Percentiles rank a stretch among this genome's conserved stretches.
Conservation (phyloP, 805 yeast genomes). For the Scheffersomyces coipomensis region DNA sequence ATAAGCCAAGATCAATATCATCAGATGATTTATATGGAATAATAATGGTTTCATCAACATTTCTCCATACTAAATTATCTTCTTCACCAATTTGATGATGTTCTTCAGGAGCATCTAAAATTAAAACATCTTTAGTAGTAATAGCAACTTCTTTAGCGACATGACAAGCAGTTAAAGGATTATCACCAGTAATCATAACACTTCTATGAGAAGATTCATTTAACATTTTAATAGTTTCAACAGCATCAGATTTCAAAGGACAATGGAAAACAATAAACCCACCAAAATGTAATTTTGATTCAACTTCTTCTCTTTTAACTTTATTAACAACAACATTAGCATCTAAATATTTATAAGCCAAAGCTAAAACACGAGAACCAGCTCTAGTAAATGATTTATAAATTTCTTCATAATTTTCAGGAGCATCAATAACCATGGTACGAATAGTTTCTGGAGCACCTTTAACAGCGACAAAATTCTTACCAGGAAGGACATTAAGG, state of each 20-base stretch:
- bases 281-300: slow-evolving; percentile 71
- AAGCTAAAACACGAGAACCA: slow-evolving; percentile 95
- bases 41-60: slow-evolving; percentile 70
- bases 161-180: slow-evolving; percentile 96
- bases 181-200: slow-evolving; percentile 98
- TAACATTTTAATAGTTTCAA: slow-evolving; percentile 86
- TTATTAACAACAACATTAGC: slow-evolving; percentile 48
- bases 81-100: slow-evolving; percentile 47
- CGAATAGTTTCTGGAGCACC: slow-evolving; percentile 98
- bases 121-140: slow-evolving; percentile 77
- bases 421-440: slow-evolving; percentile 68
- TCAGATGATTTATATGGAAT: slow-evolving; percentile 65
- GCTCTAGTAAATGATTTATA: slow-evolving; percentile 90
- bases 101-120: slow-evolving; percentile 81
- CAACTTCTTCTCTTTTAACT: slow-evolving; percentile 73
- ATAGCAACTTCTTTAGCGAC: slow-evolving; percentile 93
- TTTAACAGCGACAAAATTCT: slow-evolving; percentile 77
- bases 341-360: slow-evolving; percentile 78
- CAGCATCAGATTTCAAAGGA: slow-evolving; percentile 92
- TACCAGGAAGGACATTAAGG: slow-evolving; percentile 43
- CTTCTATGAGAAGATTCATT: slow-evolving; percentile 94
- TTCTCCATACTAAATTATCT: slow-evolving; percentile 76
- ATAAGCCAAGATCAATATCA: slow-evolving; percentile 54
- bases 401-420: slow-evolving; percentile 76
- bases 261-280: slow-evolving; percentile 97